A percentile compares a stretch with the other conserved stretches of the same genome.
These are phyloP conservation scores for Heracleum sosnowskyi DNA, from an alignment of 129 eudicot genomes.

Conservation along the genomic window DNA sequence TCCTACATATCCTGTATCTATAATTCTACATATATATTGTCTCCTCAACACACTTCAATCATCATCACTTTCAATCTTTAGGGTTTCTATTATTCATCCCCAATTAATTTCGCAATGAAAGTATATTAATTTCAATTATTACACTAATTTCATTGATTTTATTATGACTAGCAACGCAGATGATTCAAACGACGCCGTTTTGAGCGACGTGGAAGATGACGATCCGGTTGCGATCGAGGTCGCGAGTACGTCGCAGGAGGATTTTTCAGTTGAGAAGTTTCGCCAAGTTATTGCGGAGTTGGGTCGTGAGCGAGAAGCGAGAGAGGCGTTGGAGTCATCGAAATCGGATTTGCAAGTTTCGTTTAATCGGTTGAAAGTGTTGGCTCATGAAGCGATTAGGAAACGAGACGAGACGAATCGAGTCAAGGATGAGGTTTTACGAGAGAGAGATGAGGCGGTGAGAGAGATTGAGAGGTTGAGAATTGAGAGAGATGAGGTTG, in stretches of 20 bases:
- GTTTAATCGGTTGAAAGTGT: conserved; percentile 54
- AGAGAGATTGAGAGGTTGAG: not conserved
- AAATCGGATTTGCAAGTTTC: conserved; percentile 57
- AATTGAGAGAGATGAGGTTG: conserved; percentile 17
- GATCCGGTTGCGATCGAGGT: conserved; percentile 41
- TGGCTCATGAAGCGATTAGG: conserved; percentile 78
- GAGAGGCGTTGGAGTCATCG: conserved; percentile 48
- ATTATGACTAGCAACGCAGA: conserved; percentile 60
- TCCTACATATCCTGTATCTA: too few species aligned
- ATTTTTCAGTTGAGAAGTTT: conserved; percentile 48
- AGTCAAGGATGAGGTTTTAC: conserved; percentile 48
- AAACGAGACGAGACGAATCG: conserved; percentile 57
- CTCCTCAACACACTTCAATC: too few species aligned
- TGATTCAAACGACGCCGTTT: conserved; percentile 47
- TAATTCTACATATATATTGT: too few species aligned
- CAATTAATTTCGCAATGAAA: not conserved
- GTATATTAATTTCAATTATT: not conserved
- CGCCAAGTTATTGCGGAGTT: conserved; percentile 59
- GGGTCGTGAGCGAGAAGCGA: conserved; percentile 63
- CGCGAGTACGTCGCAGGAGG: conserved; percentile 26
- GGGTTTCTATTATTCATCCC: not conserved
- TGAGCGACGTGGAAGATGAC: conserved; percentile 74
- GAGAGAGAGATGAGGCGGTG: conserved; percentile 55
- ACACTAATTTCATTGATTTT: not conserved
- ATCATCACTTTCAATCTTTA: not conserved